Evolutionary conservation across 345 rosid genomes (phyloP), one percentile per base, ranked within the genome.

Genomic region (Acer negundo): DNA sequence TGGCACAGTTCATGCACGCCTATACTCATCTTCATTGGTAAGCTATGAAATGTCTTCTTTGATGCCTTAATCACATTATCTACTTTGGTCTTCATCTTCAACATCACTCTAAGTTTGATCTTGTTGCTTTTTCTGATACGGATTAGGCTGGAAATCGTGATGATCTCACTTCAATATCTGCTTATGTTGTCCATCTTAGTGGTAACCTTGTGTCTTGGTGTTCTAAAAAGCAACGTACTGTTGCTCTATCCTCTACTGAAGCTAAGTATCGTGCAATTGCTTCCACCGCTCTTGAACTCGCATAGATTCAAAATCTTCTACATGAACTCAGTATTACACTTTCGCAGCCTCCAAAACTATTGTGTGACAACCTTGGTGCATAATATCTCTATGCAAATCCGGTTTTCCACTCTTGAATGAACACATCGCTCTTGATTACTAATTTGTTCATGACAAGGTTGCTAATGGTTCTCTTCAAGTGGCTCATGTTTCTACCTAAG

Each of bases 361-460:
- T 1, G 0, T 66, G 67, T 26, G 77, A 78, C n/a, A 78, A 73
- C 7, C 2, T 78, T 0, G 77, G 77, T n/a, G 72, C 73, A 0
- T 73, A 67, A 1, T 63, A 71, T 8, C 9, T 78, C 0, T 24
- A 38, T 17, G 7, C n/a, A 0, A 71, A 78, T 55, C 69, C 17
- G 0, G 15, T 70, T 1, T 70, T 77, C 12, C 62, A 70, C 44
- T 42, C 77, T 11, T 4, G 69, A 0, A 74, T 63, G 61, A 63
- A 22, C 72, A 68, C 26, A 46, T 17, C 10, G 47, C 7, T 11
- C 4, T 68, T 68, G 72, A 85, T 1, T 49, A 46, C 12, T 44
- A 70, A 9, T 22, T 70, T 70, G 38, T 51, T 3, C 15, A 2
- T 1, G 70, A n/a, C 3, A 35, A 5, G 10, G 74, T 70, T 3